Evolutionary conservation across 2,329 filamentous ascomycete species (phyloP), one percentile per base, ranked within the genome.

Genomic region (Colletotrichum tabaci): DNA sequence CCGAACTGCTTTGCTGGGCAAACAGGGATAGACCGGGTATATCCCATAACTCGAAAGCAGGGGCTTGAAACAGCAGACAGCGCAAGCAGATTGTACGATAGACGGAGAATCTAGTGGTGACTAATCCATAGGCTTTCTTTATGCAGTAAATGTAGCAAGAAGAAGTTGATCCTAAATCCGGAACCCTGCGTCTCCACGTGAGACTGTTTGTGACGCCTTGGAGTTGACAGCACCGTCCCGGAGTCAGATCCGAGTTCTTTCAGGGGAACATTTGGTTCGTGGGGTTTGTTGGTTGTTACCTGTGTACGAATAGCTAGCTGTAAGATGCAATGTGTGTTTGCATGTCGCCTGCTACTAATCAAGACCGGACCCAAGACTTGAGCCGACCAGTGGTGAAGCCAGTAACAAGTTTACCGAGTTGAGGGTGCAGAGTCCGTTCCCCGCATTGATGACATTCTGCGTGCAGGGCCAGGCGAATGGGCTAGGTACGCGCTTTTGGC

Each of bases 91-190:
- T 53, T 71, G 68, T 71, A 71, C 52, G 52, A 68, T 71, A 68
- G 58, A 64, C 18, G 35, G 38, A 56, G 58, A 35, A 50, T 49
- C 13, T 18, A 47, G 50, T 42, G 23, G 65, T 55, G 46, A 71
- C 68, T 71, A 71, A 71, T 71, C 53, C 21, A 63, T 64, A 71
- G 65, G 68, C 47, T 68, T 47, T 50, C 38, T 66, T 46, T 30
- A 38, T 63, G 61, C 61, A 63, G 44, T 16, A 26, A 16, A 40
- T 35, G 46, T 44, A 69, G 66, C 53, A 53, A 49, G 55, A 58
- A 49, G 55, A 60, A 60, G 61, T 66, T 66, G 38, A 69, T 60
- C 38, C 40, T 44, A 56, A 49, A 49, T 52, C 30, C 42, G 21
- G 38, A 64, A 56, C 15, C 21, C 44, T n/a, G 49, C 16, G n/a